Evolutionary conservation across 2,329 filamentous ascomycete species (phyloP), one percentile per base, ranked within the genome.

Genomic region (Aspergillus pseudotamarii): DNA sequence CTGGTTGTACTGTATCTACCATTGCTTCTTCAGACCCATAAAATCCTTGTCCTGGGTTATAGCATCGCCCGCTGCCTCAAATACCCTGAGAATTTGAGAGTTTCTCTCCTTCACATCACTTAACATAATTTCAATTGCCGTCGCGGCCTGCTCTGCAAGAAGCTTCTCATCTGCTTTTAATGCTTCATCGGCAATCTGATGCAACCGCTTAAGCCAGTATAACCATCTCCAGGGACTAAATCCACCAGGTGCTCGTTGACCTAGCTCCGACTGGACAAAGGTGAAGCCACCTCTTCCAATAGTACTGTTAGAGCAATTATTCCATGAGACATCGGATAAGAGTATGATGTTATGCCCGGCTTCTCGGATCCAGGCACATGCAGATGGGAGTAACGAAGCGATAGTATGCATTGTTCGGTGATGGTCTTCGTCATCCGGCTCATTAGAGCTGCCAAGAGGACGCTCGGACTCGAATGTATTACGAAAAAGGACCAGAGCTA

Each of bases 141-240:
- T 63, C 8, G 60, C 45, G 21, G 68, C 69, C 34, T 59, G 50
- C 59, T 71, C 69, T 46, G 64, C 70, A 1, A 73, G 23, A 10
- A 2, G 1, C 23, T 66, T 67, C 45, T 72, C 69, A 26, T 63
- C 56, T 2, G 64, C 66, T 45, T 66, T 46, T 6, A 45, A 60
- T 2, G 71, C 66, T 43, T 72, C 58, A 9, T 71, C 69, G 14
- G 57, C 57, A 32, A 72, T 69, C 41, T 71, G 59, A 64, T 71
- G 68, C 5, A 72, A 60, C 54, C 69, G 64, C 64, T 69, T 72
- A 4, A 73, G 56, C 71, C 71, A 73, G 64, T 61, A 73, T 62
- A 73, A 62, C 9, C 59, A 72, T 66, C 71, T 69, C 71, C 68
- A 73, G 14, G 68, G 69, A 8, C 62, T 61, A 48, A 73, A 71